Percentiles rank a stretch among this genome's conserved stretches.
Evolutionary conservation across 1,284 basidiomycete species (phyloP).

Genomic region (Chiua sp.): DNA sequence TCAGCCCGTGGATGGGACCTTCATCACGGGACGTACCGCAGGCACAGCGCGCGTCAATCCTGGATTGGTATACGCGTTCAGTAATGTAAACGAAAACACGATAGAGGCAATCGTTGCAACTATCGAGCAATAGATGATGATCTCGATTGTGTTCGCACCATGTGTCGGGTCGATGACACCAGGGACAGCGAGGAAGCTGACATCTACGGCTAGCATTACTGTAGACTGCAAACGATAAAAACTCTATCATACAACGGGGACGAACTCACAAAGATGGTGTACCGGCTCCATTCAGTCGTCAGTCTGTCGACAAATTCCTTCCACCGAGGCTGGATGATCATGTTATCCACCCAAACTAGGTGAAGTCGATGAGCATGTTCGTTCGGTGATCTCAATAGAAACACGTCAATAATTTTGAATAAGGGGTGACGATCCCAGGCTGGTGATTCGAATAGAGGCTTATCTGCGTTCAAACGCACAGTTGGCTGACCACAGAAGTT

Average conservation of each 20-base stretch:
- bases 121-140: constrained; percentile 19
- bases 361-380: constrained; percentile 20
- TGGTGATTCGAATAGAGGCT: constrained; percentile 7
- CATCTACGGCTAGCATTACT: constrained; percentile 24
- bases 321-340: constrained; percentile 29
- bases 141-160: constrained; percentile 1
- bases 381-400: constrained; percentile 19
- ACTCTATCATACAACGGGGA: fast-evolving
- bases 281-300: constrained; percentile 54
- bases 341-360: constrained; percentile 29
- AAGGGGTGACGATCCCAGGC: constrained; percentile 5
- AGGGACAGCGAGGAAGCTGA: constrained; percentile 25
- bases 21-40: constrained; percentile 13
- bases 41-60: constrained; percentile 1
- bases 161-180: neutral
- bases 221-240: constrained; percentile 23
- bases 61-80: constrained; percentile 25
- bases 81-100: constrained; percentile 17
- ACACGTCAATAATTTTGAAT: constrained; percentile 7
- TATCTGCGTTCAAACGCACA: constrained; percentile 20
- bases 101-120: constrained; percentile 21
- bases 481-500: constrained; percentile 18
- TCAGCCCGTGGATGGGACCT: neutral
- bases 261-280: constrained; percentile 51
- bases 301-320: constrained; percentile 47